Percentiles rank a stretch among this genome's conserved stretches.
phyloP scores from a whole-genome alignment of 768 basidiomycete species.

The Amanita muscaria region DNA sequence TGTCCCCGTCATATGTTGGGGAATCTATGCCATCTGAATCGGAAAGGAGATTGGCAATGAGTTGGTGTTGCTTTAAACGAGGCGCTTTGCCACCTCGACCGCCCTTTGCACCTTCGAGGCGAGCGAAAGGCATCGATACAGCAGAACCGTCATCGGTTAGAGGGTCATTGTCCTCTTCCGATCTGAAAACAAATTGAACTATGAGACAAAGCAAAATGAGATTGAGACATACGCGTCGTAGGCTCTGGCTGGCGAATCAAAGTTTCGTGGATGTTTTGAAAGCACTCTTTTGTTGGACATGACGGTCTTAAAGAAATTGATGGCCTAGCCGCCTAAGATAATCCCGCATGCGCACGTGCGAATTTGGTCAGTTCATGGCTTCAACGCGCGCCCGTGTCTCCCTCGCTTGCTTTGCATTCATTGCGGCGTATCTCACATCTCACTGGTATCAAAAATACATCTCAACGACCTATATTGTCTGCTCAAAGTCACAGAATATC shows the following conservation, averaged over 20 bases:
- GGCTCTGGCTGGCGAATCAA: slow-evolving; percentile 68
- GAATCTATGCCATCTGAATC: slow-evolving; percentile 75
- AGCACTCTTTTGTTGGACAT: slow-evolving; percentile 53
- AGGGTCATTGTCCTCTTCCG: slow-evolving; percentile 85
- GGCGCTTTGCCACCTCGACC: slow-evolving; percentile 20
- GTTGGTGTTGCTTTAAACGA: slow-evolving; percentile 35
- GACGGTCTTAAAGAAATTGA: not conserved
- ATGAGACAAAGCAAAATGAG: slow-evolving; percentile 4
- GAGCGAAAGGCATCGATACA: slow-evolving; percentile 34
- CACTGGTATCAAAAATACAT: not conserved
- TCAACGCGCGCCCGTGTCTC: not conserved
- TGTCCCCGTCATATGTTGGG: slow-evolving; percentile 85
- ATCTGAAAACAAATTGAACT: slow-evolving; percentile 35
- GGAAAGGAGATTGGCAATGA: slow-evolving; percentile 46
- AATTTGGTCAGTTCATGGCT: not conserved
- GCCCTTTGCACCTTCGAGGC: slow-evolving; percentile 19
- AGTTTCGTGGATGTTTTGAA: slow-evolving; percentile 52
- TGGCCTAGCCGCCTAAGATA: too few species aligned
- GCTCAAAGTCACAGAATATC: slow-evolving; percentile 40
- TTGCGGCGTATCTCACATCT: slow-evolving; percentile 3
- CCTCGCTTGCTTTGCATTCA: not conserved
- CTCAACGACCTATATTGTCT: slow-evolving; percentile 42
- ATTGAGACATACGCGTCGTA: slow-evolving; percentile 50
- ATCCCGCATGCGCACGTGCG: not conserved
- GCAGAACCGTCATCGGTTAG: slow-evolving; percentile 67